Conservation (phyloP, 2,329 filamentous ascomycete species). For the Cladophialophora yegresii region DNA sequence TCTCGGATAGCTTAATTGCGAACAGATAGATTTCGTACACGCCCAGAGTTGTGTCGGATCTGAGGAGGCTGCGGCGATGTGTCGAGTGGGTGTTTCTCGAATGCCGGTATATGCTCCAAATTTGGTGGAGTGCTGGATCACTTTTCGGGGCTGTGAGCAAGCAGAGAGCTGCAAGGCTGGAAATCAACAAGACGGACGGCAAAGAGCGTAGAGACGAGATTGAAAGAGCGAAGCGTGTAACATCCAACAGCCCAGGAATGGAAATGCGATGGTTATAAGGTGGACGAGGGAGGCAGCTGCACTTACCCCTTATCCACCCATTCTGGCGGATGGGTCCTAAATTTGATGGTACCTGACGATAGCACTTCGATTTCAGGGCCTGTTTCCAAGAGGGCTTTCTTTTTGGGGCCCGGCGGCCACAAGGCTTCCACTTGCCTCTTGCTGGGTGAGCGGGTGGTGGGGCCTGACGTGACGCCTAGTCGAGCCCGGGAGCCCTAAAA, state of each 20-base stretch:
- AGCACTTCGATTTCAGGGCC: constrained; percentile 23
- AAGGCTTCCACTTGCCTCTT: constrained; percentile 25
- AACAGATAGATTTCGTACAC: constrained; percentile 28
- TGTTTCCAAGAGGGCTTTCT: constrained; percentile 23
- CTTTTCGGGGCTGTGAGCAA: constrained; percentile 14
- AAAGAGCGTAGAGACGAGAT: constrained; percentile 27
- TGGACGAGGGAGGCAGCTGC: constrained; percentile 19
- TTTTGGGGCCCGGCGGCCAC: constrained; percentile 27
- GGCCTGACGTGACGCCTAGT: constrained; percentile 20
- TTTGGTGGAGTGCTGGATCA: constrained; percentile 23
- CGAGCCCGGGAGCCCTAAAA: constrained; percentile 9
- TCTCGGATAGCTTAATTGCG: constrained; percentile 32
- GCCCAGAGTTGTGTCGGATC: constrained; percentile 23
- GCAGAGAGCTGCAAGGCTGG: constrained; percentile 22
- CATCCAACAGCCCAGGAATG: constrained; percentile 14
- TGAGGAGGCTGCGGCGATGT: constrained; percentile 18
- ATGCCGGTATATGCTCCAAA: constrained; percentile 5
- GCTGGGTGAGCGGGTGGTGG: constrained; percentile 27
- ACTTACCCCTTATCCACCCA: constrained; percentile 24
- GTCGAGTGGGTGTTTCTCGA: constrained; percentile 21
- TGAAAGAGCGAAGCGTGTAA: constrained; percentile 18
- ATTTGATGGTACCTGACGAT: constrained; percentile 15
- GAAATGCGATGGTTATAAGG: constrained; percentile 25
- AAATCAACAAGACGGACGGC: constrained; percentile 19
- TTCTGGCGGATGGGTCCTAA: constrained; percentile 21